These are phyloP conservation scores for Aureobasidium sp. DNA, from an alignment of 2,329 filamentous ascomycete species.

Conservation along the genomic window DNA sequence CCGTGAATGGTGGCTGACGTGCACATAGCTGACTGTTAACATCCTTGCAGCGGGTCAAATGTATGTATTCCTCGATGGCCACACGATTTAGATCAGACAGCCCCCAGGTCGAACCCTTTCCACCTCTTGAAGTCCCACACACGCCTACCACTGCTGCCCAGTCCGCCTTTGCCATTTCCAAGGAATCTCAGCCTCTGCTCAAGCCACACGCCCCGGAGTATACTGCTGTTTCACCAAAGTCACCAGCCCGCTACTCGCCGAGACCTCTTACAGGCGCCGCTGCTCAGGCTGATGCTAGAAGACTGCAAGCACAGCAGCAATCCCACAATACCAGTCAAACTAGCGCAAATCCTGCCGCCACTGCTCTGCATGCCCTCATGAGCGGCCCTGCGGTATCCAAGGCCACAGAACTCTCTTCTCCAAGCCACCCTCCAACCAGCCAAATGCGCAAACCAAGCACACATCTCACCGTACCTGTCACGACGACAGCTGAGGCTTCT, in stretches of 20 bases:
- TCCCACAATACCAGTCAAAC: constrained; percentile 29
- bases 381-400: constrained; percentile 34
- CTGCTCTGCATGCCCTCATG: constrained; percentile 37
- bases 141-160: constrained; percentile 28
- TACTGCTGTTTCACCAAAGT: constrained; percentile 17
- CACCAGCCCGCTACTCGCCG: constrained; percentile 32
- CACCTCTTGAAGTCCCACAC: constrained; percentile 29
- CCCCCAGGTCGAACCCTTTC: constrained; percentile 33
- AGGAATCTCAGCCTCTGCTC: constrained; percentile 19
- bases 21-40: constrained; percentile 8
- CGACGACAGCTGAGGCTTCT: constrained; percentile 33
- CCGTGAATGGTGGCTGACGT: not conserved
- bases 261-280: constrained; percentile 39
- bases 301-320: constrained; percentile 29
- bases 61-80: constrained; percentile 29
- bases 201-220: constrained; percentile 18
- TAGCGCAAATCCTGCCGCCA: constrained; percentile 40
- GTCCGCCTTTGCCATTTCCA: constrained; percentile 17
- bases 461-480: constrained; percentile 41
- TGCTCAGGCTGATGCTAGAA: constrained; percentile 40
- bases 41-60: constrained; percentile 13
- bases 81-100: constrained; percentile 35
- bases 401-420: constrained; percentile 34
- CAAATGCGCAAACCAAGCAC: constrained; percentile 40
- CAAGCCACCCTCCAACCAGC: constrained; percentile 36